Percentiles rank a stretch among this genome's conserved stretches.
Evolutionary conservation across 345 rosid species (phyloP).

Genomic region (Jatropha curcas): DNA sequence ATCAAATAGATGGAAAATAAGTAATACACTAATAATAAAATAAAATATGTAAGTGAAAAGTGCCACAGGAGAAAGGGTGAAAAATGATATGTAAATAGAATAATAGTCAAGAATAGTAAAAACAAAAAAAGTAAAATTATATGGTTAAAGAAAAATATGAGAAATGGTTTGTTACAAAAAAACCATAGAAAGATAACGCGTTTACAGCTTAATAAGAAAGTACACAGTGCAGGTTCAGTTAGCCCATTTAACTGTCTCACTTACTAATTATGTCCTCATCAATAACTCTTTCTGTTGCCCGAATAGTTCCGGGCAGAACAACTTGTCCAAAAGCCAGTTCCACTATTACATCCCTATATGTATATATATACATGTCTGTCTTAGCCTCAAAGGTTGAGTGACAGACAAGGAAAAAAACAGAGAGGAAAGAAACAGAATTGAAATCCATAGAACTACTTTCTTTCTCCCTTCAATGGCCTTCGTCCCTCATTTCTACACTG

Average conservation of each 20-base stretch:
- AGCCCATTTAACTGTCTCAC: neutral
- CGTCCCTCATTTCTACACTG: slow-evolving; percentile 45
- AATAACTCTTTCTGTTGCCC: neutral
- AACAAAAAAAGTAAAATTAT: no score
- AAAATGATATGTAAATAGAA: no score
- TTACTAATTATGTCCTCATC: slow-evolving; percentile 16
- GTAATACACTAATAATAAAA: no score
- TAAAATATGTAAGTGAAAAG: no score
- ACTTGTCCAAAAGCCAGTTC: slow-evolving; percentile 6
- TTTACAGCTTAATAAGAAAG: slow-evolving; percentile 23
- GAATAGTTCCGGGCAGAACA: slow-evolving; percentile 17
- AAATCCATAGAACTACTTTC: no score
- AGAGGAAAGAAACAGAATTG: neutral
- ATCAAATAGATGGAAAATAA: no score
- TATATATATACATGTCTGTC: neutral
- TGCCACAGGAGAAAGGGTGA: no score
- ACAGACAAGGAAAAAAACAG: neutral
- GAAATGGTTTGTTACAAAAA: neutral
- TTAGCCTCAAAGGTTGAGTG: slow-evolving; percentile 5
- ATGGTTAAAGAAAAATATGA: neutral
- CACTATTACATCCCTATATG: neutral
- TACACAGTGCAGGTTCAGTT: slow-evolving; percentile 5
- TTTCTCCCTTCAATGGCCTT: slow-evolving; percentile 43
- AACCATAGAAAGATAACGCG: slow-evolving; percentile 8
- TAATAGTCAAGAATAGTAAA: no score